A percentile compares a stretch with the other conserved stretches of the same genome.
Evolutionary conservation across 2,329 filamentous ascomycete species (phyloP).

Genomic region (Clarireedia sp.): DNA sequence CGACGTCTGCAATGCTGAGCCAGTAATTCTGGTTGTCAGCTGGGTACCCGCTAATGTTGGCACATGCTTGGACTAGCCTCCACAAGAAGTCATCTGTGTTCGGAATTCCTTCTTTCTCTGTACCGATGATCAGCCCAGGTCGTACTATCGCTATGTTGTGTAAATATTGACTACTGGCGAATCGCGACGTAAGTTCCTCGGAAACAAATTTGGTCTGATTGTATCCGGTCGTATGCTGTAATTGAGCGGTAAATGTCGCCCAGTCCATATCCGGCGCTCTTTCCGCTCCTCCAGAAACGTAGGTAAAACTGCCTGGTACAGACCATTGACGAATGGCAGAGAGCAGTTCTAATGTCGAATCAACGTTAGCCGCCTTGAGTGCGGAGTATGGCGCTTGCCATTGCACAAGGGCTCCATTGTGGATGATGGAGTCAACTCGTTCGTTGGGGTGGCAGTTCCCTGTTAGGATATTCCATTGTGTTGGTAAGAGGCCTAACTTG

Average conservation of each 20-base stretch:
- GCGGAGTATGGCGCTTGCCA: conserved; percentile 70
- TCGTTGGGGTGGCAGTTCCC: conserved; percentile 25
- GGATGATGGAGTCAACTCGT: conserved; percentile 61
- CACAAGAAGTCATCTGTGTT: conserved; percentile 25
- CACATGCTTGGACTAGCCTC: conserved; percentile 17
- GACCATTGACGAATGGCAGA: conserved; percentile 8
- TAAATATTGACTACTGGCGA: background rate
- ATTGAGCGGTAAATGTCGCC: background rate
- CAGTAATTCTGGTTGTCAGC: conserved; percentile 11
- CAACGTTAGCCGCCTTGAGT: conserved; percentile 64
- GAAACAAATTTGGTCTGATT: conserved; percentile 78
- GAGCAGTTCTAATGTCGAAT: conserved; percentile 36
- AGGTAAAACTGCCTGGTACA: conserved; percentile 17
- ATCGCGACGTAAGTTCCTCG: conserved; percentile 46
- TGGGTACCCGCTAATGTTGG: conserved; percentile 15
- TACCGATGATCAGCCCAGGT: conserved; percentile 22
- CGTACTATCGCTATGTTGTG: conserved; percentile 16
- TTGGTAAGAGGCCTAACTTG: conserved; percentile 58
- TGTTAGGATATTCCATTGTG: conserved; percentile 55
- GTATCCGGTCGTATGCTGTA: conserved; percentile 63
- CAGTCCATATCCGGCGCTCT: conserved; percentile 37
- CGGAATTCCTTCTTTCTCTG: conserved; percentile 17
- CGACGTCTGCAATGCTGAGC: conserved; percentile 17
- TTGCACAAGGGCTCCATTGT: conserved; percentile 74
- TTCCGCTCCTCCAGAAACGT: conserved; percentile 24